Conservation (phyloP, 2,329 filamentous ascomycete genomes). For the Trichoderma sp. region DNA sequence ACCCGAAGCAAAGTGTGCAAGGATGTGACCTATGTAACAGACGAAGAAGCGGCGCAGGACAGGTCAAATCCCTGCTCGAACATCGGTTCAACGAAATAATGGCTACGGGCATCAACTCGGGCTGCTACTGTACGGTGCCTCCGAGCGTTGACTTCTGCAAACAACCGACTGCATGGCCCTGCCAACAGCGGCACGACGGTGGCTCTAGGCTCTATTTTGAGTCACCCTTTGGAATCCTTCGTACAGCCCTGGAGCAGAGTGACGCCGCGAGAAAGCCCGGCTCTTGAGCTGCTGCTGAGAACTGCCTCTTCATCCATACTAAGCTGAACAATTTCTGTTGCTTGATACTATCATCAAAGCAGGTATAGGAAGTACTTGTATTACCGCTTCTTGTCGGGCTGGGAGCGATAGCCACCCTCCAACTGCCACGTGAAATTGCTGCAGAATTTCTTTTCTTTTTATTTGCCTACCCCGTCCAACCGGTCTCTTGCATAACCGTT, state of each 20-base stretch:
- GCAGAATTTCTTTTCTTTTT: conserved; percentile 3
- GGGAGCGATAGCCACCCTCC: conserved; percentile 1
- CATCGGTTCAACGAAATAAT: neutral
- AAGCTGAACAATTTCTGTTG: neutral
- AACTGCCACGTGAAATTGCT: conserved; percentile 20
- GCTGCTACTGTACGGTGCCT: neutral
- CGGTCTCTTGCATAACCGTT: conserved; percentile 10
- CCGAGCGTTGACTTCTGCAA: neutral
- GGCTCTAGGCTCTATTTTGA: too few species aligned
- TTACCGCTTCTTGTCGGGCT: neutral
- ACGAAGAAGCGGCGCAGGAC: neutral
- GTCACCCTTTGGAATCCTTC: too few species aligned
- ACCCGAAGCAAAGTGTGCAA: neutral
- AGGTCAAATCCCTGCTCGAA: neutral
- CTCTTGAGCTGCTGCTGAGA: too few species aligned
- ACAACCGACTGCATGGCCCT: neutral
- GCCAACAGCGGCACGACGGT: neutral
- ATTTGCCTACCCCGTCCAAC: neutral
- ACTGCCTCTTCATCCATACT: too few species aligned
- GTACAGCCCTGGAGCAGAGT: too few species aligned
- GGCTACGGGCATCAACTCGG: neutral
- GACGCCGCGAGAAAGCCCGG: too few species aligned
- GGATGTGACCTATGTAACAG: neutral
- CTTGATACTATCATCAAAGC: too few species aligned
- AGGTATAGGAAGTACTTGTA: too few species aligned